Conservation (phyloP, 2,329 filamentous ascomycete genomes). For the Juglanconis juglandina region DNA sequence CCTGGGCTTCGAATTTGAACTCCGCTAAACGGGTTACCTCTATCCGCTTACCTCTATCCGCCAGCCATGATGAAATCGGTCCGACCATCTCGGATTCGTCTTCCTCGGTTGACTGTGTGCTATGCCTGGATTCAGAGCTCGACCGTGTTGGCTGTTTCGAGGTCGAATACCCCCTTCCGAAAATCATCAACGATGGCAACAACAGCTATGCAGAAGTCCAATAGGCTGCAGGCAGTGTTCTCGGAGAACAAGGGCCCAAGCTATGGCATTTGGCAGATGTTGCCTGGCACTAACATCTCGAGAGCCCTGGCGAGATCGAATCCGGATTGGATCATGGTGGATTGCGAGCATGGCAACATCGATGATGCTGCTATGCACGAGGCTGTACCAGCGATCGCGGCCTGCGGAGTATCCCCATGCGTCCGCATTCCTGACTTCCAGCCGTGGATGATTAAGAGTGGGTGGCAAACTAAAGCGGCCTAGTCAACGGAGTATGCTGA, state of each 20-base stretch:
- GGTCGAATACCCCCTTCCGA: neutral
- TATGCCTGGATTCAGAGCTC: neutral
- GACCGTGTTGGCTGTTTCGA: neutral
- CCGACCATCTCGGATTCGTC: neutral
- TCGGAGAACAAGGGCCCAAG: conserved; percentile 43
- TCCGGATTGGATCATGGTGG: conserved; percentile 64
- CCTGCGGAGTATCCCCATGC: conserved; percentile 51
- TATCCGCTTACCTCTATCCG: neutral
- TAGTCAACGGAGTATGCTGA: conserved; percentile 19
- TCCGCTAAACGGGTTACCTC: neutral
- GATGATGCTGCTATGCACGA: conserved; percentile 57
- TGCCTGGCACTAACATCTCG: conserved; percentile 58
- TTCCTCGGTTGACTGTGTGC: neutral
- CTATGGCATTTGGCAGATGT: conserved; percentile 61
- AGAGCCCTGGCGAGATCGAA: conserved; percentile 58
- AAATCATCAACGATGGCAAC: conserved; percentile 9
- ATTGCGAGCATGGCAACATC: conserved; percentile 56
- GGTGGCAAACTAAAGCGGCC: conserved; percentile 20
- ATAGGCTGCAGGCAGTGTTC: conserved; percentile 49
- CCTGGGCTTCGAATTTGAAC: neutral
- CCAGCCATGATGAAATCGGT: neutral
- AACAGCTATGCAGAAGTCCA: conserved; percentile 42
- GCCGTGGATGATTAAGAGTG: conserved; percentile 55
- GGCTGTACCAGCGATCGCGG: conserved; percentile 53
- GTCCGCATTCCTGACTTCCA: conserved; percentile 57